These are phyloP conservation scores for Debaryomyces hansenii DNA, from an alignment of 805 yeast genomes.

Conservation along the genomic window DNA sequence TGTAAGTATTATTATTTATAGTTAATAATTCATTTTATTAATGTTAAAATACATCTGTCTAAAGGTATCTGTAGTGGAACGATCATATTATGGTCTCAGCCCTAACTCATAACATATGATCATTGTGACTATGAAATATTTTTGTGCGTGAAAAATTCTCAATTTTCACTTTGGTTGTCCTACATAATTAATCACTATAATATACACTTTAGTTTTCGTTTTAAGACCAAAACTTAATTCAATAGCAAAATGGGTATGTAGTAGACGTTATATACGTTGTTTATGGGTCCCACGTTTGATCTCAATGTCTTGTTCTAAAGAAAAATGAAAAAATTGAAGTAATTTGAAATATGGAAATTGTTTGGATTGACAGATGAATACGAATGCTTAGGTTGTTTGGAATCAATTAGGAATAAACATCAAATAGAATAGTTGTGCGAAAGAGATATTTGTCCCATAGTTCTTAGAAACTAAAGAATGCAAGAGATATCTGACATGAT, in stretches of 20 bases:
- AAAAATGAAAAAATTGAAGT: no score
- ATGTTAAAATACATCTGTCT: not conserved
- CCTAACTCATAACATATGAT: not conserved
- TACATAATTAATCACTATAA: no score
- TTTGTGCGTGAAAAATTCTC: not conserved
- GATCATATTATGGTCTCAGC: not conserved
- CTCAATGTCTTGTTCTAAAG: no score
- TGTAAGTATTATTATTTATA: constrained; percentile 1
- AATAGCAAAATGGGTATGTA: constrained; percentile 14
- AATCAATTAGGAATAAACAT: no score
- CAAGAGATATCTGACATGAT: no score
- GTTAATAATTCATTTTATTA: not conserved
- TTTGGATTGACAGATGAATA: no score
- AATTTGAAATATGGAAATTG: no score
- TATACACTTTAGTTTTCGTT: not conserved
- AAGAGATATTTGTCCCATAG: no score
- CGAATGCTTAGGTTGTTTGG: no score
- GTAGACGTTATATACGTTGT: not conserved
- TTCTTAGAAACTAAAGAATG: no score
- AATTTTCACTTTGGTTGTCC: not conserved
- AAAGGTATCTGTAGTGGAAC: not conserved
- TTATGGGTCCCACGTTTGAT: not conserved
- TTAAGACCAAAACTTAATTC: constrained; percentile 2
- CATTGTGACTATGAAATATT: constrained; percentile 1
- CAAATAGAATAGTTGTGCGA: no score